Conservation (phyloP, 139 green algal genomes). For the Asterochloris sp. region DNA sequence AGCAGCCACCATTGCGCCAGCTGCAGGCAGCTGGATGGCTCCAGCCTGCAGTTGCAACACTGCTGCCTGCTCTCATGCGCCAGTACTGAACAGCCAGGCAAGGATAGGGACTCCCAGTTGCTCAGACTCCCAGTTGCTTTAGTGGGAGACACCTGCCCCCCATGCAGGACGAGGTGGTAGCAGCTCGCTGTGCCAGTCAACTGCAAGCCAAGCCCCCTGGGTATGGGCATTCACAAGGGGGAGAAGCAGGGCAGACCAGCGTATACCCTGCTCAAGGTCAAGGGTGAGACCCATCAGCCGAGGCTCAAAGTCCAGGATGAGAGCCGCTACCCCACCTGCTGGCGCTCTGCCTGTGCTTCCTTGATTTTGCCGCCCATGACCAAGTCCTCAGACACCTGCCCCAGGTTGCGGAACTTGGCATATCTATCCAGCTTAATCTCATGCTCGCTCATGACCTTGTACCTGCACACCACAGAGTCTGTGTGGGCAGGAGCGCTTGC, state of each 20-base stretch:
- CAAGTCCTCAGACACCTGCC: slow-evolving; percentile 72
- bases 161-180: neutral
- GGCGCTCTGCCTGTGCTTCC: slow-evolving; percentile 44
- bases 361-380: slow-evolving; percentile 67
- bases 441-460: slow-evolving; percentile 60
- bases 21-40: no score
- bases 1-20: no score
- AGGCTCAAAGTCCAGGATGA: neutral
- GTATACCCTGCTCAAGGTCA: neutral
- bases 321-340: neutral
- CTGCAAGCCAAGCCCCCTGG: neutral
- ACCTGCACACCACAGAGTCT: slow-evolving; percentile 29
- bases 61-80: no score
- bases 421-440: slow-evolving; percentile 87
- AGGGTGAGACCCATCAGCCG: neutral
- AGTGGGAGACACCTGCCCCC: neutral
- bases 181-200: neutral
- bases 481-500: no score
- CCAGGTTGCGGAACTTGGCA: slow-evolving; percentile 80
- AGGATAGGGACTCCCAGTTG: neutral
- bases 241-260: neutral
- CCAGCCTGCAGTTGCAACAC: no score
- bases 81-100: no score
- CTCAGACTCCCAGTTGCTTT: neutral
- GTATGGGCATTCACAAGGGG: neutral